A percentile compares a stretch with the other conserved stretches of the same genome.
Evolutionary conservation across 345 rosid species (phyloP).

Genomic region (Pugionium dolabratum): DNA sequence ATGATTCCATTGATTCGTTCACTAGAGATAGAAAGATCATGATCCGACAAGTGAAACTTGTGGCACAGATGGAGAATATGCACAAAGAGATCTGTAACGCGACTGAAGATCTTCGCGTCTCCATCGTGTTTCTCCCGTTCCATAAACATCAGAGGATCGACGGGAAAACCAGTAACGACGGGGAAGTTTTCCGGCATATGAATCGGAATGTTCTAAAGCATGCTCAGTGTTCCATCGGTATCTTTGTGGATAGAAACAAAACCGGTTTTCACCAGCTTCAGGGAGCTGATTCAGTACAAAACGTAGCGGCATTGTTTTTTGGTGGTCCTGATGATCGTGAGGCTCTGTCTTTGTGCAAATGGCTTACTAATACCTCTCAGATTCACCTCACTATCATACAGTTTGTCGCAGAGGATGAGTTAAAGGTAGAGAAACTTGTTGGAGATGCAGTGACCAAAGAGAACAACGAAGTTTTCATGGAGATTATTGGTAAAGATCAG

Average conservation of each 20-base stretch:
- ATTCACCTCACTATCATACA: constrained; percentile 60
- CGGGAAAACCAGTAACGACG: constrained; percentile 60
- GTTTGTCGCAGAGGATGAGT: constrained; percentile 38
- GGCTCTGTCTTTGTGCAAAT: constrained; percentile 69
- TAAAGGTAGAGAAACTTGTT: constrained; percentile 13
- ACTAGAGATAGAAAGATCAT: constrained; percentile 49
- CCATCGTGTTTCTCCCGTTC: constrained; percentile 72
- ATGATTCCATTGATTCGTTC: constrained; percentile 63
- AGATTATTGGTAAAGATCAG: constrained; percentile 44
- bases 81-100: constrained; percentile 67
- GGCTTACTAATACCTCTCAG: constrained; percentile 51
- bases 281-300: constrained; percentile 51
- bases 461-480: constrained; percentile 46
- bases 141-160: constrained; percentile 92
- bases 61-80: constrained; percentile 52
- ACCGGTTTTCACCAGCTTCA: constrained; percentile 74
- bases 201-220: constrained; percentile 75
- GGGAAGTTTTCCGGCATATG: constrained; percentile 61
- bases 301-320: constrained; percentile 68
- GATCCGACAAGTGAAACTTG: constrained; percentile 61
- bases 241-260: constrained; percentile 64
- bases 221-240: constrained; percentile 76
- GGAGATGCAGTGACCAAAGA: constrained; percentile 26
- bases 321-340: constrained; percentile 94
- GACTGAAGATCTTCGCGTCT: constrained; percentile 68